A percentile compares a stretch with the other conserved stretches of the same genome.
These are phyloP conservation scores for Camellia oleifera DNA, from an alignment of 179 eudicot species.

Conservation along the genomic window DNA sequence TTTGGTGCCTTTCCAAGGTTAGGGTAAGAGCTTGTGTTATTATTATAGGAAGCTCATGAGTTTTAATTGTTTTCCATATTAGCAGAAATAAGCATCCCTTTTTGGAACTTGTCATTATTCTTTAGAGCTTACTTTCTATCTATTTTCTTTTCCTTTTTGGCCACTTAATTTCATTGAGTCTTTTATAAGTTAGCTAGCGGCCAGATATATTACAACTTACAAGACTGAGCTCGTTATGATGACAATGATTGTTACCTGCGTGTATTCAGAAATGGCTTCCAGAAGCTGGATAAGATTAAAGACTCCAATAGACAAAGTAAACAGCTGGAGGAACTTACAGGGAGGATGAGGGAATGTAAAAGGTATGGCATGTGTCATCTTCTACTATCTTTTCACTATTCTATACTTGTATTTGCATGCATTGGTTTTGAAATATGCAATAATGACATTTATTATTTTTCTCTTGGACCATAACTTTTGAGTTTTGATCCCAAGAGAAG, in stretches of 20 bases:
- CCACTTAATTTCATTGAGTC: not conserved
- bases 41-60: too few relatives aligned
- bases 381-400: not conserved
- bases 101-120: too few relatives aligned
- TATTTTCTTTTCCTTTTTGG: too few relatives aligned
- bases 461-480: too few relatives aligned
- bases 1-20: too few relatives aligned
- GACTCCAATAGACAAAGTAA: conserved; percentile 86
- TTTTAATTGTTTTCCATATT: too few relatives aligned
- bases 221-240: not conserved
- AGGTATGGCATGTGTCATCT: conserved; percentile 36
- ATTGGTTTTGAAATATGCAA: not conserved
- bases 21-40: too few relatives aligned
- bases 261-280: conserved; percentile 85
- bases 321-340: conserved; percentile 96
- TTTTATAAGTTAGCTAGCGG: not conserved
- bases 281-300: conserved; percentile 90
- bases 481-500: not conserved
- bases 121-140: too few relatives aligned
- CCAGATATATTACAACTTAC: not conserved
- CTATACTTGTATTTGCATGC: not conserved
- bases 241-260: not conserved
- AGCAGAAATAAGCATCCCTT: too few relatives aligned
- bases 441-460: not conserved
- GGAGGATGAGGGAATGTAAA: conserved; percentile 96